Evolutionary conservation across 177 flowering plant genomes (phyloP), one percentile per base, ranked within the genome.

Genomic region (Vitis hybrid): DNA sequence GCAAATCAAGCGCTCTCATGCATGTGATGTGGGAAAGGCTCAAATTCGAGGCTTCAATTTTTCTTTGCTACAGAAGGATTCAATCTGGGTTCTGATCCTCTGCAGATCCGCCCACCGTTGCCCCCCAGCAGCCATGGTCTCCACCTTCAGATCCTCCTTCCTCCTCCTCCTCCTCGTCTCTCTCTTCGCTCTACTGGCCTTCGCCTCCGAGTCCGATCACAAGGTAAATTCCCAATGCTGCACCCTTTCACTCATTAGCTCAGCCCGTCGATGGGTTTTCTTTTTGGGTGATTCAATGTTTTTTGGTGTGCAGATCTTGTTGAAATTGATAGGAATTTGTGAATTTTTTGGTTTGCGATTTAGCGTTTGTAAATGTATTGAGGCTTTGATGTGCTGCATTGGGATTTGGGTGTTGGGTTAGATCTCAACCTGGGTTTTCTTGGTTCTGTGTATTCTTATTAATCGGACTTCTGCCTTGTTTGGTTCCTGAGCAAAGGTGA

Each of bases 131-230:
- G 50, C 81, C 71, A 77, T 76, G 79, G 59, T 73, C 71, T 64
- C 75, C 70, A 14, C 82, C 78, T 73, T 71, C 72, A 69, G 82
- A 72, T 75, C 76, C 14, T 61, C 60, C 73, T 56, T 73, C 24
- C 44, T 67, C 62, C 20, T 74, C 66, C 47, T 80, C 69, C 56
- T 65, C 68, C 50, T 73, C 60, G 2, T 60, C 15, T 38, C 38
- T 55, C 58, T 71, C 62, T 6, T 78, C 71, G 19, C 74, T 50
- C 66, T 83, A 33, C 73, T 79, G 51, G 79, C 72, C 22, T 31
- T 84, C 58, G 85, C 88, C 58, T 83, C 86, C 59, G 90, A 84
- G 72, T 78, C 79, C 11, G 88, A 84, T 81, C 90, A 86, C 82
- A 84, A 77, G 88, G 90, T 86, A 38, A 5, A 38, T 38, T 38